Evolutionary conservation across 176 grass and related monocot genomes (phyloP).

Genomic region (Aegilops tauschii): DNA sequence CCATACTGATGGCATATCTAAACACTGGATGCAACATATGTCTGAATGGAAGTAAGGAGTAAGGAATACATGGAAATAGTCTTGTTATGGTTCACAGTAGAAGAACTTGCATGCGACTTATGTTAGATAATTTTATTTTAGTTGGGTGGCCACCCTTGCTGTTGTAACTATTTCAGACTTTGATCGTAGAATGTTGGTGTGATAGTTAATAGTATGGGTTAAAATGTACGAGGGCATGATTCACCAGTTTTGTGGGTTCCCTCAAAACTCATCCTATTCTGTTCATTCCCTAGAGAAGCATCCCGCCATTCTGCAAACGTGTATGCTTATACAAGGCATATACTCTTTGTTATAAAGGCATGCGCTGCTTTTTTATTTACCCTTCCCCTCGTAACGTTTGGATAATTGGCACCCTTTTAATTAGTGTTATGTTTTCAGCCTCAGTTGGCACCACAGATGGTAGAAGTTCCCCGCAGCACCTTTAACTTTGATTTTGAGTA

Average conservation of each 20-base stretch:
- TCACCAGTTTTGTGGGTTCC: background rate
- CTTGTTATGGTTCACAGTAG: background rate
- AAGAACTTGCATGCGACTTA: background rate
- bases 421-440: constrained; percentile 52
- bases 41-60: background rate
- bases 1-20: background rate
- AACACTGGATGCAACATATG: background rate
- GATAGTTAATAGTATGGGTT: background rate
- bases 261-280: background rate
- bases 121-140: background rate
- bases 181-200: background rate
- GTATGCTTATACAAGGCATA: background rate
- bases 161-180: constrained; percentile 1
- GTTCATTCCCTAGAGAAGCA: constrained; percentile 8
- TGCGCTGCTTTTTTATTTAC: background rate
- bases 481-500: constrained; percentile 96
- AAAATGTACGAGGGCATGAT: background rate
- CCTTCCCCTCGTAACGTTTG: background rate
- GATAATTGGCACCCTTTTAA: constrained; percentile 3
- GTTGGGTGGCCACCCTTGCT: background rate
- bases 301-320: background rate
- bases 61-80: background rate
- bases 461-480: constrained; percentile 69
- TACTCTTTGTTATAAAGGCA: background rate
- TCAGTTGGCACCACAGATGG: constrained; percentile 62